These are phyloP conservation scores for Chlamydomonas sphaeroides DNA, from an alignment of 139 green algal species.

Conservation along the genomic window DNA sequence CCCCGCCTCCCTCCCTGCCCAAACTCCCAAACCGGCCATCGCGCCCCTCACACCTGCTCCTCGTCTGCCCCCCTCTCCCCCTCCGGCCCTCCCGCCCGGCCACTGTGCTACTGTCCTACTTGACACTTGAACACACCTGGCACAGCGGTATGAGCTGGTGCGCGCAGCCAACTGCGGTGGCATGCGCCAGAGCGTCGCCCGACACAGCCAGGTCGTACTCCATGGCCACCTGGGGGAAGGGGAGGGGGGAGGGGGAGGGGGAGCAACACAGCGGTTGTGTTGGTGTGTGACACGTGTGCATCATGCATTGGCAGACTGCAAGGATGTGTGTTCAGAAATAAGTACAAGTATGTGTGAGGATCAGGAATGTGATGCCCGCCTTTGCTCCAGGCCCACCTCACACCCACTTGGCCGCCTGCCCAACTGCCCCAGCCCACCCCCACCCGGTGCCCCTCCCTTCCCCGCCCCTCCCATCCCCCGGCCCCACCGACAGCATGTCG, in stretches of 20 bases:
- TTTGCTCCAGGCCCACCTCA: not conserved
- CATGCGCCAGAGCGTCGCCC: constrained; percentile 83
- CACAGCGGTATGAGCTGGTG: constrained; percentile 71
- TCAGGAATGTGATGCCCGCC: no score
- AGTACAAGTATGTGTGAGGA: not conserved
- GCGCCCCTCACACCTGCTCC: no score
- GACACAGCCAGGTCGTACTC: constrained; percentile 89
- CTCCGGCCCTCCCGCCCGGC: not conserved
- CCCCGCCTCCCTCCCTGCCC: no score
- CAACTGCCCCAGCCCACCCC: not conserved
- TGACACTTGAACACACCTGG: constrained; percentile 58
- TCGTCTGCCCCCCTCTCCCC: no score
- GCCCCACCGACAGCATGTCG: constrained; percentile 56
- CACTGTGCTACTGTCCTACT: no score
- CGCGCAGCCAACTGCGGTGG: constrained; percentile 64
- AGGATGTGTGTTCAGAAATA: not conserved
- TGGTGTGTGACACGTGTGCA: no score
- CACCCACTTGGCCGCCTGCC: not conserved
- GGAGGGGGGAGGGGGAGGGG: not conserved
- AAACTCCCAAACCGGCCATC: no score
- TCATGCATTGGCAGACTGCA: no score
- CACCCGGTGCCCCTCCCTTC: no score
- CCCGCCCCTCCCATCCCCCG: no score
- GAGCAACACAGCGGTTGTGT: no score
- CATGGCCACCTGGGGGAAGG: constrained; percentile 60